These are phyloP conservation scores for Fusarium mangiferae DNA, from an alignment of 2,329 filamentous ascomycete genomes.

Conservation along the genomic window DNA sequence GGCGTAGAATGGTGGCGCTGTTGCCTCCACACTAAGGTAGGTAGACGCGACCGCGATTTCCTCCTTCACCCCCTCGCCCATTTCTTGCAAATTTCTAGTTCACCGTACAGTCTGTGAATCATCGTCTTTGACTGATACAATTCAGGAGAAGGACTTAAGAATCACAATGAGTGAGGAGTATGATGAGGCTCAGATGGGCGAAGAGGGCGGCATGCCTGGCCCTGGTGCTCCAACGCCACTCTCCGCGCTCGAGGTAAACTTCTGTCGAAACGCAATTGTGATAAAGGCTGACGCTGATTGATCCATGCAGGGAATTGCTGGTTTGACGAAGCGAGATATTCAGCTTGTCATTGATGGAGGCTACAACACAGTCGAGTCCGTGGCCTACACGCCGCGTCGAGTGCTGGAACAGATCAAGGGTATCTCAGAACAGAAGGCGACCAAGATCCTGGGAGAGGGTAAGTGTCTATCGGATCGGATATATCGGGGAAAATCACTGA, in stretches of 20 bases:
- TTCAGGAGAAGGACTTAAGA: background rate
- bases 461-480: constrained; percentile 28
- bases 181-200: constrained; percentile 72
- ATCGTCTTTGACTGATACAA: background rate
- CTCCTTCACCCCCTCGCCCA: constrained; percentile 29
- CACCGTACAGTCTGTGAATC: background rate
- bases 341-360: constrained; percentile 92
- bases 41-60: constrained; percentile 50
- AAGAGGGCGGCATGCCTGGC: constrained; percentile 79
- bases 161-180: constrained; percentile 63
- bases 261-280: background rate
- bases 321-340: constrained; percentile 94
- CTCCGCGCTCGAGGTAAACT: constrained; percentile 80
- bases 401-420: constrained; percentile 95
- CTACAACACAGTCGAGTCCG: constrained; percentile 93
- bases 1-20: constrained; percentile 47
- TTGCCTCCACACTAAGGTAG: constrained; percentile 30
- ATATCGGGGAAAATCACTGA: constrained; percentile 13
- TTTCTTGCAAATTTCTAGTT: background rate
- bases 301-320: constrained; percentile 76
- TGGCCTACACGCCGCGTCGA: constrained; percentile 89
- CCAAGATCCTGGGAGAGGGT: constrained; percentile 92
- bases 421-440: constrained; percentile 96
- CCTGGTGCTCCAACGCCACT: constrained; percentile 96
- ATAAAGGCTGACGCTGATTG: constrained; percentile 16